Evolutionary conservation across 148 eudicot genomes (phyloP), one percentile per base, ranked within the genome.

Genomic region (Fagopyrum tataricum): DNA sequence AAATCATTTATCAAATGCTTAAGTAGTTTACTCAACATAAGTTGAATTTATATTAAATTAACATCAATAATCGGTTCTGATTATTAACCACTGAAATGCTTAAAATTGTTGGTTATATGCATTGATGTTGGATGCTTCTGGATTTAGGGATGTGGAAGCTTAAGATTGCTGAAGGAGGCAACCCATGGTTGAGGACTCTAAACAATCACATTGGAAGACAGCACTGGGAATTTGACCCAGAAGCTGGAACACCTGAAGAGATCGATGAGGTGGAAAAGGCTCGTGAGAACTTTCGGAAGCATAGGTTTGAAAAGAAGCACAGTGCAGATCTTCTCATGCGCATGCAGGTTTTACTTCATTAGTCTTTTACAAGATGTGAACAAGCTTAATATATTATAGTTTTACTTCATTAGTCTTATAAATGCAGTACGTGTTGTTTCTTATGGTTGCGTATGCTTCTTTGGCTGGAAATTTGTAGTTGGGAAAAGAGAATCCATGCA

Each of bases 301-400:
- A 91, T 71, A 93, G 97, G 2, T 91, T 89, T 72, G 84, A 81
- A 70, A 80, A 89, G 24, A 88, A 90, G 78, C 97, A 91, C 74
- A 91, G 96, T 71, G 59, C 97, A 11, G 98, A 94, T 90, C 83
- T 89, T 59, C 84, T 94, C 23, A 94, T 94, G 98, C 88, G 98
- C 76, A 73, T 82, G 31, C 98, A 94, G 89, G 98, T 94, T 62
- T 70, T 31, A 24, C 37, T 49, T 23, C 49, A 44, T 37, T 23
- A 15, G 39, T 23, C 15, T 64, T 74, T 46, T 4, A 31, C 7
- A 49, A 72, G 41, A 49, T 44, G 61, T 52, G 44, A 72, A 3
- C 31, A 31, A 37, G 70, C 37, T 37, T 15, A 40, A 43, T 20
- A 3, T 69, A 2, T 15, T 10, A 15, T 44, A 41, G 9, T 18